phyloP scores from a whole-genome alignment of 176 grass and related monocot genomes.

The Areca catechu region DNA sequence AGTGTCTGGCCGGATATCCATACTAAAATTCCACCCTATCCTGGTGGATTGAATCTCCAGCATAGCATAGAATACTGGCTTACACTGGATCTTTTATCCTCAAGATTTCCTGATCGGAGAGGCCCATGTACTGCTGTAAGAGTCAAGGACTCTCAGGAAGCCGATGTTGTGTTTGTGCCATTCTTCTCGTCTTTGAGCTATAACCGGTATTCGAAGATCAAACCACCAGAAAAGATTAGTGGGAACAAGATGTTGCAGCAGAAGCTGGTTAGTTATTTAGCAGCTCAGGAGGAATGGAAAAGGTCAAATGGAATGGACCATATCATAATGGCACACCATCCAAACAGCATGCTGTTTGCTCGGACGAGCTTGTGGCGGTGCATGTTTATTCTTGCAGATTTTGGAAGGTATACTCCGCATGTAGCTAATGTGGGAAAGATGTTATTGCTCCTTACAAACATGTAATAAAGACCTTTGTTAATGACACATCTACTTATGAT shows the following conservation, averaged over 20 bases:
- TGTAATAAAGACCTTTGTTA: constrained; percentile 6
- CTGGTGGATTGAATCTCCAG: constrained; percentile 18
- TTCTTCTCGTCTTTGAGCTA: constrained; percentile 18
- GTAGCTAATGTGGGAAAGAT: constrained; percentile 17
- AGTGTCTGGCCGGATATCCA: constrained; percentile 15
- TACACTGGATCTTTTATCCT: constrained; percentile 13
- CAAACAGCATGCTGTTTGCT: constrained; percentile 12
- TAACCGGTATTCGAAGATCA: constrained; percentile 8
- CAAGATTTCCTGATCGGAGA: constrained; percentile 3
- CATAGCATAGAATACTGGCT: constrained; percentile 22
- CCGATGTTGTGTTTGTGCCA: constrained; percentile 18
- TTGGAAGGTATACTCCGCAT: constrained; percentile 6
- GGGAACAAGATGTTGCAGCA: constrained; percentile 12
- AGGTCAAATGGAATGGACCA: constrained; percentile 8
- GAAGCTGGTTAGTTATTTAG: constrained; percentile 6
- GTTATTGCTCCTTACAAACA: constrained; percentile 21
- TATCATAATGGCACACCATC: constrained; percentile 21
- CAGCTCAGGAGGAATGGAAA: constrained; percentile 14
- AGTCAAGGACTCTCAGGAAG: constrained; percentile 9
- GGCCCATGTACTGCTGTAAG: constrained; percentile 9
- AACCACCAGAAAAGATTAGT: constrained; percentile 2
- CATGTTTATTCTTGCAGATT: constrained; percentile 17
- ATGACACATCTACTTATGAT: constrained; percentile 16
- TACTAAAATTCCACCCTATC: constrained; percentile 4
- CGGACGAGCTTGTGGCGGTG: constrained; percentile 3